Percentiles rank a stretch among this genome's conserved stretches.
These are phyloP conservation scores for Fraxinus sp. DNA, from an alignment of 305 asterid species.

Conservation along the genomic window DNA sequence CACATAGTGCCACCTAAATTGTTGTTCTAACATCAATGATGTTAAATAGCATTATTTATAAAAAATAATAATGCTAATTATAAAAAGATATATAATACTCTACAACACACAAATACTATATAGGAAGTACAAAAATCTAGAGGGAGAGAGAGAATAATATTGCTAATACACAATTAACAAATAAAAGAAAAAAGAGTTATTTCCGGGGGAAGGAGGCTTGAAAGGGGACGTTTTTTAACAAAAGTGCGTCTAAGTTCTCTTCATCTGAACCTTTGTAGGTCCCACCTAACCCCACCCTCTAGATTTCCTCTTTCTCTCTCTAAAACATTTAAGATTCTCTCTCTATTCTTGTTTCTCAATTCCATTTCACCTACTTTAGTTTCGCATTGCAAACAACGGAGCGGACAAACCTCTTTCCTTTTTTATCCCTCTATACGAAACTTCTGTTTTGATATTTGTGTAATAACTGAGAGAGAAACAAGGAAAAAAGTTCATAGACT, in stretches of 20 bases:
- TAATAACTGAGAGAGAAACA: not conserved
- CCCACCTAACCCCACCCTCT: slow-evolving; percentile 31
- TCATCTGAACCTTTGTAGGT: slow-evolving; percentile 32
- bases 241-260: slow-evolving; percentile 55
- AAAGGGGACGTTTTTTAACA: slow-evolving; percentile 31
- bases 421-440: slow-evolving; percentile 17
- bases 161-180: not conserved
- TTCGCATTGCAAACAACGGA: slow-evolving; percentile 23
- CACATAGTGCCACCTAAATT: not conserved
- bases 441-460: slow-evolving; percentile 24
- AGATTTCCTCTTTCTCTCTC: slow-evolving; percentile 26
- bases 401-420: slow-evolving; percentile 17
- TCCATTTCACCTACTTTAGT: not conserved
- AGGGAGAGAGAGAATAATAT: not conserved
- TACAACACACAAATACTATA: not conserved
- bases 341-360: not conserved
- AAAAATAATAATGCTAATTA: no score
- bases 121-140: not conserved
- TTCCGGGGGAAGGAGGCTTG: slow-evolving; percentile 22
- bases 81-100: no score
- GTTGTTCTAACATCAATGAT: no score
- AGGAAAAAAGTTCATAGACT: not conserved
- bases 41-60: no score
- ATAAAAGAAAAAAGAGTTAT: not conserved
- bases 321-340: not conserved